Evolutionary conservation across 306 rosid genomes (phyloP).

Genomic region (Acacia crassicarpa): DNA sequence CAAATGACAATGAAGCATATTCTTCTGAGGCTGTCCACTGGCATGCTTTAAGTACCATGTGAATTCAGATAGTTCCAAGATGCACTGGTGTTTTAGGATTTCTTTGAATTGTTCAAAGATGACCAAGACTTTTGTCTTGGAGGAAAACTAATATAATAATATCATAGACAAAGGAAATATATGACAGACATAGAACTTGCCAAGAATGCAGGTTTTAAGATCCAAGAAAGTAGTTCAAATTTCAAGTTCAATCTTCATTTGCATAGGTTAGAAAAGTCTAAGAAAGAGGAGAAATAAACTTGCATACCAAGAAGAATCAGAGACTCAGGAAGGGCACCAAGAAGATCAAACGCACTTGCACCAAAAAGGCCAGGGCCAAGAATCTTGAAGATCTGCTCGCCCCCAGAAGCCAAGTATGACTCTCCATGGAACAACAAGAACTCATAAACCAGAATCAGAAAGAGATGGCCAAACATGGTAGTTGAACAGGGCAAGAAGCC

Average conservation of each 20-base stretch:
- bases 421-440: slow-evolving; percentile 52
- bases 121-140: neutral
- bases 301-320: slow-evolving; percentile 46
- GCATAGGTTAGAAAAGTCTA: neutral
- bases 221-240: neutral
- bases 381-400: slow-evolving; percentile 51
- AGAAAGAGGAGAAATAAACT: neutral
- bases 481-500: slow-evolving; percentile 57
- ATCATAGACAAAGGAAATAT: neutral
- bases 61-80: neutral
- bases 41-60: neutral
- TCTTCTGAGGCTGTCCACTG: neutral
- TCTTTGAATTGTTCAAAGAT: neutral
- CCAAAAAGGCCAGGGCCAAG: slow-evolving; percentile 64
- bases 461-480: slow-evolving; percentile 40
- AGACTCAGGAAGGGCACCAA: slow-evolving; percentile 56
- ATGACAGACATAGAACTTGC: neutral
- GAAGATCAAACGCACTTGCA: slow-evolving; percentile 48
- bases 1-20: neutral
- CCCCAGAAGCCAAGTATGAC: slow-evolving; percentile 42
- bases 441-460: slow-evolving; percentile 50
- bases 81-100: neutral
- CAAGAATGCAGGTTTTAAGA: neutral
- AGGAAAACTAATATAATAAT: neutral
- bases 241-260: neutral